A percentile compares a stretch with the other conserved stretches of the same genome.
These are phyloP conservation scores for Avicennia marina DNA, from an alignment of 257 asterid genomes.

Conservation along the genomic window DNA sequence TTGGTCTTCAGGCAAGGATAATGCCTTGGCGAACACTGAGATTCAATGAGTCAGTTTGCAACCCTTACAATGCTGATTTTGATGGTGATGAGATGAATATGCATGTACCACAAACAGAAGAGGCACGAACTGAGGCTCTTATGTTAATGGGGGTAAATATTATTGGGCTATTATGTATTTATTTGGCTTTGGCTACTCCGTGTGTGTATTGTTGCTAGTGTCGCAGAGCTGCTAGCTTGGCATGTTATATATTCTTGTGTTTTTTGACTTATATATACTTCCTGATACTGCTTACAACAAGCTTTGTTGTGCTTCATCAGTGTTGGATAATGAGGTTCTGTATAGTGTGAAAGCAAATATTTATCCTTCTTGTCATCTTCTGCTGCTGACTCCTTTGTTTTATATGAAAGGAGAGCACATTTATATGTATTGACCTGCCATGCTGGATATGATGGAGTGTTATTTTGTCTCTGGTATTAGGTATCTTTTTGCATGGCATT, in stretches of 20 bases:
- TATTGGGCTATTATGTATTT: constrained; percentile 10
- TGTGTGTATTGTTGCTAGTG: neutral
- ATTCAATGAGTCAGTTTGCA: constrained; percentile 97
- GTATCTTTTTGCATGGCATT: too few relatives aligned
- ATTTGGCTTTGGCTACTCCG: constrained; percentile 9
- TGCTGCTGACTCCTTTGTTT: neutral
- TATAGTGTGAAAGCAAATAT: constrained; percentile 1
- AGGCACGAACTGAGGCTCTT: constrained; percentile 96
- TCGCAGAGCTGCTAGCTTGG: neutral
- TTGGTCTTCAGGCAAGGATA: constrained; percentile 76
- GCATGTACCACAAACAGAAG: constrained; percentile 99
- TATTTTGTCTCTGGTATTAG: too few relatives aligned
- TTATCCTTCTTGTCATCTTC: constrained; percentile 1
- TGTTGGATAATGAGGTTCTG: too few relatives aligned
- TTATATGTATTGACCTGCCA: neutral
- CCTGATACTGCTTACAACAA: neutral
- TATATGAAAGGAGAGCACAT: neutral
- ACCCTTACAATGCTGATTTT: constrained; percentile 96
- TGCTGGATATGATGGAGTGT: too few relatives aligned
- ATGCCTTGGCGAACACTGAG: constrained; percentile 99
- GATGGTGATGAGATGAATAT: constrained; percentile 99
- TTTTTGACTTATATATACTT: too few relatives aligned
- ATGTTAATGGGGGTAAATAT: constrained; percentile 84
- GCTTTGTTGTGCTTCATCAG: neutral
- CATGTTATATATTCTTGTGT: neutral